Evolutionary conservation across 2,329 filamentous ascomycete genomes (phyloP).

Genomic region (Xylariaceae sp.): DNA sequence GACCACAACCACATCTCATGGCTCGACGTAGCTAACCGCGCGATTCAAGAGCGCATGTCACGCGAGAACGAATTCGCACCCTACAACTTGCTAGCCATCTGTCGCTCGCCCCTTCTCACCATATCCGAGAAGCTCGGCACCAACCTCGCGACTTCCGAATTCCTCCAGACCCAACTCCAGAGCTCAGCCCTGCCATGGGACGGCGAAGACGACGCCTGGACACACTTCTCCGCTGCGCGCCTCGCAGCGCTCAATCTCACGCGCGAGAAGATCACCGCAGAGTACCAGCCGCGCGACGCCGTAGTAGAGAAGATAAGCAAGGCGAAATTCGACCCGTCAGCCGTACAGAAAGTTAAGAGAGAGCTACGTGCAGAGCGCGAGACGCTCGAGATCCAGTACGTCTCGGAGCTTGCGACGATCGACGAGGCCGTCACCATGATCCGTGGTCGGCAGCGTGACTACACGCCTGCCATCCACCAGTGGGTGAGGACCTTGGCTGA

Average conservation of each 20-base stretch:
- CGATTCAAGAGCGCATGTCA: slow-evolving; percentile 66
- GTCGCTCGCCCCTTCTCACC: slow-evolving; percentile 59
- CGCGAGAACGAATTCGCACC: slow-evolving; percentile 62
- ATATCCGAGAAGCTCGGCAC: slow-evolving; percentile 47
- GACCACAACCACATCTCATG: slow-evolving; percentile 51
- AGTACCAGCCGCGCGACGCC: background rate
- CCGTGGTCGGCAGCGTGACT: slow-evolving; percentile 61
- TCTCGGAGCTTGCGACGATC: slow-evolving; percentile 42
- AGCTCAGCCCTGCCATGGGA: slow-evolving; percentile 42
- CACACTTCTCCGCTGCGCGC: slow-evolving; percentile 15
- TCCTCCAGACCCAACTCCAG: slow-evolving; percentile 38
- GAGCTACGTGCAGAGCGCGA: slow-evolving; percentile 42
- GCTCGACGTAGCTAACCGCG: slow-evolving; percentile 61
- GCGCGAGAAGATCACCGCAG: slow-evolving; percentile 9
- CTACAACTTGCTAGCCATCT: slow-evolving; percentile 77
- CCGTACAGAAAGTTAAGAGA: slow-evolving; percentile 37
- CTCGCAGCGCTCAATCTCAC: slow-evolving; percentile 17
- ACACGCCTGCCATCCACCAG: slow-evolving; percentile 63
- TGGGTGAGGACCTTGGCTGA: slow-evolving; percentile 70
- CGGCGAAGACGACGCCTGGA: slow-evolving; percentile 12
- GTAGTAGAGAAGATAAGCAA: slow-evolving; percentile 4
- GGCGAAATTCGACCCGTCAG: slow-evolving; percentile 12
- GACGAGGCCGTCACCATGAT: slow-evolving; percentile 52
- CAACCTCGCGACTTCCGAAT: slow-evolving; percentile 39
- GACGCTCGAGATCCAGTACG: slow-evolving; percentile 43